Conservation (phyloP, 1,284 basidiomycete genomes). For the Puccinia novopanici region DNA sequence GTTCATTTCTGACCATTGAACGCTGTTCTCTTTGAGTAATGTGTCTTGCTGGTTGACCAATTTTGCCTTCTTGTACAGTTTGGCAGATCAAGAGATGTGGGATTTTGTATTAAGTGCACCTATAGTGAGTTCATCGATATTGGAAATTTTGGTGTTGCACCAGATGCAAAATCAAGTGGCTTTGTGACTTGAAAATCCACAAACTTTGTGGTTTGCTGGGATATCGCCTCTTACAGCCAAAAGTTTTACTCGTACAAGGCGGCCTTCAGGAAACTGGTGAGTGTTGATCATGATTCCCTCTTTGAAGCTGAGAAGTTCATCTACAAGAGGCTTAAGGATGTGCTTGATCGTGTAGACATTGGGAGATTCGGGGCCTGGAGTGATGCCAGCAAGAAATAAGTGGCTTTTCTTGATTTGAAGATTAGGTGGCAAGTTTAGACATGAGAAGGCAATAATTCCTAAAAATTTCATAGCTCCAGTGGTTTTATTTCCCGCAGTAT, state of each 20-base stretch:
- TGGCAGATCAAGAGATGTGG: too few relatives aligned
- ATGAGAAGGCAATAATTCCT: slow-evolving; percentile 1
- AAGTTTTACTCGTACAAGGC: slow-evolving; percentile 4
- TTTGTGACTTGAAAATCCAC: too few relatives aligned
- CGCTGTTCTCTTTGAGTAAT: too few relatives aligned
- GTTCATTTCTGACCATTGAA: too few relatives aligned
- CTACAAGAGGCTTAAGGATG: slow-evolving; percentile 9
- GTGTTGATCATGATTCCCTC: slow-evolving; percentile 15
- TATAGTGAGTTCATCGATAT: too few relatives aligned
- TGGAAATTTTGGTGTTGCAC: too few relatives aligned
- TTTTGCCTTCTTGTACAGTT: too few relatives aligned
- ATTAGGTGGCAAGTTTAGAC: slow-evolving; percentile 10
- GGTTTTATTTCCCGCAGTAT: background rate
- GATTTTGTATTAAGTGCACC: too few relatives aligned
- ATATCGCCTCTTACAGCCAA: slow-evolving; percentile 22
- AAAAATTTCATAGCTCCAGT: background rate
- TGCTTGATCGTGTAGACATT: background rate
- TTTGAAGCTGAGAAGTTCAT: slow-evolving; percentile 11
- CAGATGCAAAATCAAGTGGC: too few relatives aligned
- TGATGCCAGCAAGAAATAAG: too few relatives aligned
- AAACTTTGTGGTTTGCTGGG: too few relatives aligned
- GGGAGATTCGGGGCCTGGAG: slow-evolving; percentile 21
- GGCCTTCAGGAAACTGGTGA: background rate
- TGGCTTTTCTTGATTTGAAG: slow-evolving; percentile 23
- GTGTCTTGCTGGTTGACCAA: too few relatives aligned